Base-by-base conservation (phyloP, 371 early-diverging fungal species). In the Massospora cicadina region DNA sequence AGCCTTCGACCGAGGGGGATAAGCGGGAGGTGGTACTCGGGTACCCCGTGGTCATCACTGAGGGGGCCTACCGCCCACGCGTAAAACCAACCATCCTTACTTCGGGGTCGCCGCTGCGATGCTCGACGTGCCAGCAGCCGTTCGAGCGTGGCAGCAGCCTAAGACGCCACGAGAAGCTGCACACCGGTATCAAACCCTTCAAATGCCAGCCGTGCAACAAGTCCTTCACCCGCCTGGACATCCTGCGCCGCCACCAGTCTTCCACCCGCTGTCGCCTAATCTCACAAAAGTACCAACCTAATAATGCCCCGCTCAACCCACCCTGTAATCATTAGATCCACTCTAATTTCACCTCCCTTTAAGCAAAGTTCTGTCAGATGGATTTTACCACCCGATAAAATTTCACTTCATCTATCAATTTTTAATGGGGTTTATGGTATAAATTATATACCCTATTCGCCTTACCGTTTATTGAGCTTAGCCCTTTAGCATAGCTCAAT, bases 161-260 rank as follows among this genome's bases (percentile, higher is more conserved):
- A 3, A n/a, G 63, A 12, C 43, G 63, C 7, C 63, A 63, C 26
- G 63, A 29, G 24, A 23, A 30, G 33, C 54, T 63, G 24, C 63
- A 63, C 63, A 63, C 25, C 28, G 63, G 63, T 2, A 1, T 54
- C 2, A 63, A 63, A 33, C 43, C 54, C 26, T 63, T 25, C 25
- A 30, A 54, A 5, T 63, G 63, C 26, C 28, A 21, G 1, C 63
- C 63, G 17, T 63, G 63, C 33, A 33, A 54, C 10, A 29, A 54
- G 1, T 12, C 26, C 25, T 63, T 63, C 25, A 53, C 63, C 28
- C 31, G 63, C 25, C 25, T n/a, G 13, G 63, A 63, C 33, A 63
- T 63, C 12, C 54, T 53, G 27, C 33, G 54, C 26, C 43, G 63
- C 1, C 63, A 63, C 26, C 24, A 33, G 3, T 53, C 33, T 2